Evolutionary conservation across 495 filamentous ascomycete genomes (phyloP), one percentile per base, ranked within the genome.

Genomic region (Penicillium argentinense): DNA sequence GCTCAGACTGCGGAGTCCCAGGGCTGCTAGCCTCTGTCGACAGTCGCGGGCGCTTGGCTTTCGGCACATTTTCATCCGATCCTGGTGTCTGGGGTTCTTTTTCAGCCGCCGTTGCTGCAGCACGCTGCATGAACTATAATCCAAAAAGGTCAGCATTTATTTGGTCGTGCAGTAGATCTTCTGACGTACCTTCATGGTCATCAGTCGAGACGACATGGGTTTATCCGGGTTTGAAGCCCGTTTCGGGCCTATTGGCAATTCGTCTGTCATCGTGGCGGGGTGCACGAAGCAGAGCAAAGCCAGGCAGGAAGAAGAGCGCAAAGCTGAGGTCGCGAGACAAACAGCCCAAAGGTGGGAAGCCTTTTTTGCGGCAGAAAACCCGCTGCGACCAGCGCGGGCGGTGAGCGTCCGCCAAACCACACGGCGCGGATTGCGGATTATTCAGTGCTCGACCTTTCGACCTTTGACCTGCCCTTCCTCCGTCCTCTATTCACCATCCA

Each of bases 111-210:
- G 72, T 73, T 24, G 84, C 83, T 18, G 86, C 88, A 39, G 87
- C 87, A 53, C 93, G 82, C 78, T 96, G 93, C 93, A 98, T 98
- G 67, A 98, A 98, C 81, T 88, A 39, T 30, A 46, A 19, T n/a
- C n/a, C n/a, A n/a, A n/a, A n/a, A n/a, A n/a, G n/a, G n/a, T n/a
- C n/a, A n/a, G n/a, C n/a, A n/a, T n/a, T n/a, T n/a, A n/a, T n/a
- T n/a, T n/a, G n/a, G n/a, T n/a, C n/a, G n/a, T n/a, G n/a, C n/a
- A n/a, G n/a, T n/a, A n/a, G n/a, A n/a, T n/a, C n/a, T n/a, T n/a
- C n/a, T n/a, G 22, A 16, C 58, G 30, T 64, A 82, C 83, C 70
- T 96, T 96, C 91, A 97, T 97, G 18, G 87, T 95, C 57, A 95
- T 72, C 14, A 97, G 80, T 42, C 91, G 82, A 2, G 88, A 91